These are phyloP conservation scores for Euphorbia pulcherrima DNA, from an alignment of 345 rosid genomes.

Conservation along the genomic window DNA sequence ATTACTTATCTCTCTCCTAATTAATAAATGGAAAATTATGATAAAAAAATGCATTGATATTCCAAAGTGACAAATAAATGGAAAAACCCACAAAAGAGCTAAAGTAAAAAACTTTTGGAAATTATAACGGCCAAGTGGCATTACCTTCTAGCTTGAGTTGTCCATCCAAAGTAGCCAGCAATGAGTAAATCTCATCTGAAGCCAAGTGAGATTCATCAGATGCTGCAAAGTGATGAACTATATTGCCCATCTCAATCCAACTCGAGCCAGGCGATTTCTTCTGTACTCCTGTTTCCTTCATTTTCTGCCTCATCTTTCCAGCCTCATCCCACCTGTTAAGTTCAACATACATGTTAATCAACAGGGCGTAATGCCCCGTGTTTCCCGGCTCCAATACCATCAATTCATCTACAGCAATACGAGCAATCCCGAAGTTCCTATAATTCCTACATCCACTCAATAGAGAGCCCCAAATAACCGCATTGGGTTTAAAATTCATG, in stretches of 20 bases:
- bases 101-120: no score
- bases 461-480: slow-evolving; percentile 74
- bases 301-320: slow-evolving; percentile 46
- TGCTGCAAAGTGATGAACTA: slow-evolving; percentile 56
- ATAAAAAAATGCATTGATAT: no score
- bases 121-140: no score
- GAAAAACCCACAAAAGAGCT: no score
- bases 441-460: slow-evolving; percentile 64
- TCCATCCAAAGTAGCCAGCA: slow-evolving; percentile 48
- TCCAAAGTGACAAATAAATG: no score
- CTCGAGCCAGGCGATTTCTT: slow-evolving; percentile 63
- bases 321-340: slow-evolving; percentile 63
- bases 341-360: slow-evolving; percentile 63
- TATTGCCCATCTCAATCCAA: slow-evolving; percentile 53
- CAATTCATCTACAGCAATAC: slow-evolving; percentile 45
- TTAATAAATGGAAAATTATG: no score
- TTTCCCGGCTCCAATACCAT: slow-evolving; percentile 58
- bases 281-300: slow-evolving; percentile 54
- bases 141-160: slow-evolving; percentile 37
- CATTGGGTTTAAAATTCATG: slow-evolving; percentile 55
- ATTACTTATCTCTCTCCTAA: no score
- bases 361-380: slow-evolving; percentile 52
- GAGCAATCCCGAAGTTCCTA: slow-evolving; percentile 56
- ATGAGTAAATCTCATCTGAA: slow-evolving; percentile 42
- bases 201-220: slow-evolving; percentile 51